Evolutionary conservation across 768 basidiomycete genomes (phyloP), one percentile per base, ranked within the genome.

Genomic region (Sutorius australiensis): DNA sequence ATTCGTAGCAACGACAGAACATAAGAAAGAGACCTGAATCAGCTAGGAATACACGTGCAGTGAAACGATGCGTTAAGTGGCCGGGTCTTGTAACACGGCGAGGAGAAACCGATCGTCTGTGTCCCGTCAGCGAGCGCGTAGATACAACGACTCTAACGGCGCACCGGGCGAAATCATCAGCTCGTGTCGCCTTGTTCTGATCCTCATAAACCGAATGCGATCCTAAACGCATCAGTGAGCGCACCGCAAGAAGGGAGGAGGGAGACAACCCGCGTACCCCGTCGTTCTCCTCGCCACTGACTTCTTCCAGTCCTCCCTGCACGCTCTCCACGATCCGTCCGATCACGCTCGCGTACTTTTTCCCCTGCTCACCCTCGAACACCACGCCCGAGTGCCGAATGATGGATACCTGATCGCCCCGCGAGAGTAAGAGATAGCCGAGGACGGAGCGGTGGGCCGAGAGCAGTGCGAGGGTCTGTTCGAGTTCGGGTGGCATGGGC

Each of bases 131-230:
- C 9, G 7, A n/a, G 6, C 34, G 4, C 16, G 5, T 24, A 24
- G 24, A 24, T 24, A 24, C 24, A 24, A 24, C 4, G 24, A 24
- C 24, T 4, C 2, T 2, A 24, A 24, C 24, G 24, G 72, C 86
- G 28, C 48, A 92, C 94, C 89, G 51, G 94, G 94, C 3, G 94
- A 91, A 55, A 97, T 93, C 87, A 97, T 89, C 52, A 97, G 75
- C 65, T 95, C 94, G 67, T 97, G 94, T 47, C 88, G 80, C 66
- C 83, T 90, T 53, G 94, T 95, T 45, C 94, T 81, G 72, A 95
- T 92, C 53, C 93, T 76, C 81, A 97, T 84, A 63, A 95, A 91
- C 54, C 83, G 81, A 41, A 95, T 77, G 24, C 91, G 87, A 65
- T 95, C 93, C 92, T 95, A 7, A 10, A 27, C 10, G 5, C 12